Base-by-base conservation (phyloP, 2,329 filamentous ascomycete species). In the Beauveria bassiana region DNA sequence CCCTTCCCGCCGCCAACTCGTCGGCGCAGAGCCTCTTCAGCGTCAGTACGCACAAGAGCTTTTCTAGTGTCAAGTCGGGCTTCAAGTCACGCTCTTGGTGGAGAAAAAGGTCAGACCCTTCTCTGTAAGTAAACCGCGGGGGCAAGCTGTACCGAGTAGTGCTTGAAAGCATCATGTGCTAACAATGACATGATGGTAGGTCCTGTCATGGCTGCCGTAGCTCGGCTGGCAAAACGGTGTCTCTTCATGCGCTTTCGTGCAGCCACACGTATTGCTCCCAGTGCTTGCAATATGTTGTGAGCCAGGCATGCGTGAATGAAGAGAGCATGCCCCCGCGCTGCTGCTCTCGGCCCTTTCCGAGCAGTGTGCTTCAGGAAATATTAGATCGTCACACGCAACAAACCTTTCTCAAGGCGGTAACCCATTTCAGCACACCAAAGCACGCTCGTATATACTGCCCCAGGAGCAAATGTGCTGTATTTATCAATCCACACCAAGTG, bases 301-400 rank as follows among this genome's bases (percentile, higher is more conserved):
- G 77, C 22, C 80, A 85, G 68, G 80, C 84, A 24, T 77, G 76
- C 45, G 74, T 73, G 16, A 79, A 86, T 66, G 84, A 87, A 70
- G 77, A 79, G 59, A 83, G 79, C 64, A 86, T 87, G 82, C 85
- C 84, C 8, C 84, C 85, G 0, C 75, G 82, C 61, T 87, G 85
- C 68, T 87, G 84, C 69, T 78, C 78, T 1, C 78, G 81, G 65
- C 79, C 84, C 1, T 77, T 87, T 28, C 79, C 83, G 1, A 74
- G 76, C 28, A 64, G 72, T 2, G 74, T 78, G 38, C 75, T 87
- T 64, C 80, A 78, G 65, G 71, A 74, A 0, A 71, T 84, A 1
- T 74, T 86, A 22, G 74, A 71, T 20, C 75, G 75, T 14, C 81
- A 84, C 16, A 79, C 81, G 50, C 83, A 85, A 64, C 74, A 78